These are phyloP conservation scores for Curvularia hawaiiensis DNA, from an alignment of 2,329 filamentous ascomycete genomes.

Conservation along the genomic window DNA sequence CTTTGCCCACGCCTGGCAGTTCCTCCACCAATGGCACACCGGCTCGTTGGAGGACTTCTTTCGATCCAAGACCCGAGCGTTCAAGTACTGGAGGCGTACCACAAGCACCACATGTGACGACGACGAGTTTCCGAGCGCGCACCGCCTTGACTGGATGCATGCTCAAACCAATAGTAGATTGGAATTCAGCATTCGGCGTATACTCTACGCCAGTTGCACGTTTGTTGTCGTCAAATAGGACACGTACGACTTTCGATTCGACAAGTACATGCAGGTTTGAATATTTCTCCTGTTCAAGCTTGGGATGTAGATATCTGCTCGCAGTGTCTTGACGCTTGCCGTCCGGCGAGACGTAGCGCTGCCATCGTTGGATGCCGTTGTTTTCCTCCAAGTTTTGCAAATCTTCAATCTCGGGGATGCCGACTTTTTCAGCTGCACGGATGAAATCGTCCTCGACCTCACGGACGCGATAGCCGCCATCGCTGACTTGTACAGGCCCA, in stretches of 20 bases:
- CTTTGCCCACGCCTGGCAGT: conserved; percentile 66
- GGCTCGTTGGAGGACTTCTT: conserved; percentile 55
- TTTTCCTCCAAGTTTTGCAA: conserved; percentile 57
- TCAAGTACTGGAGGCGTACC: conserved; percentile 64
- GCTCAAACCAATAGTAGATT: conserved; percentile 37
- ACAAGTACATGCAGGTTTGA: conserved; percentile 65
- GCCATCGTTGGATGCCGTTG: conserved; percentile 52
- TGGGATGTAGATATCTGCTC: conserved; percentile 60
- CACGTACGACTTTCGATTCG: conserved; percentile 60
- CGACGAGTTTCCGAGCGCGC: conserved; percentile 61
- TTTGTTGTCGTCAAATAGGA: conserved; percentile 59
- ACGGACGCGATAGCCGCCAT: conserved; percentile 53
- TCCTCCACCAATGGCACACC: conserved; percentile 60
- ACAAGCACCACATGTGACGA: conserved; percentile 57
- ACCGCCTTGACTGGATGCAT: conserved; percentile 47
- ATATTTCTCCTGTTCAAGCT: conserved; percentile 55
- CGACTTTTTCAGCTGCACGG: conserved; percentile 53
- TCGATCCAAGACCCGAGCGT: conserved; percentile 65
- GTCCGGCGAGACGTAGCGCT: conserved; percentile 57
- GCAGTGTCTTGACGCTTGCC: conserved; percentile 65
- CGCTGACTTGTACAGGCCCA: conserved; percentile 62
- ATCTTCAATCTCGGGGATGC: conserved; percentile 60
- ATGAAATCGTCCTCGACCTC: conserved; percentile 57
- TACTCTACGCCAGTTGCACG: conserved; percentile 66
- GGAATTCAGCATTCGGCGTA: conserved; percentile 54